Conservation (phyloP, 2,329 filamentous ascomycete species). For the Xylariaceae sp. region DNA sequence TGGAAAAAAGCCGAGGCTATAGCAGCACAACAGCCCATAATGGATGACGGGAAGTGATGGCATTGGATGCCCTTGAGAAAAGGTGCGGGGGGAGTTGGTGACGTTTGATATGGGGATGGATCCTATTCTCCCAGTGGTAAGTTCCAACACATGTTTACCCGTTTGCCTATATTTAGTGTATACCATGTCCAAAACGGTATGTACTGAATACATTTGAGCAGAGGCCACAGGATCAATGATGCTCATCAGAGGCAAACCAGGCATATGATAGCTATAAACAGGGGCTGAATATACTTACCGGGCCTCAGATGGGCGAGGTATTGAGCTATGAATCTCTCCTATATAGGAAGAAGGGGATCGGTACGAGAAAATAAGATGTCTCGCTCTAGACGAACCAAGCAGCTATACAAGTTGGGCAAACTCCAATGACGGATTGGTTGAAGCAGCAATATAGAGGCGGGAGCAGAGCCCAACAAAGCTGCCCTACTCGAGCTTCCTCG, state of each 20-base stretch:
- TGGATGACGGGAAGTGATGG: constrained; percentile 33
- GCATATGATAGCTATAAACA: constrained; percentile 20
- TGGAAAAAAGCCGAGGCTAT: constrained; percentile 34
- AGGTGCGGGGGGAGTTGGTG: constrained; percentile 29
- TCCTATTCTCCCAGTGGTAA: constrained; percentile 25
- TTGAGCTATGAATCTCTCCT: constrained; percentile 23
- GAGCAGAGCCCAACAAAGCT: constrained; percentile 3
- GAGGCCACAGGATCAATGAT: constrained; percentile 30
- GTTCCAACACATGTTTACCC: constrained; percentile 11
- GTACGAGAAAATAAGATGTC: constrained; percentile 4
- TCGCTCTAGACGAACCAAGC: constrained; percentile 3
- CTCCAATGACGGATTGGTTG: constrained; percentile 8
- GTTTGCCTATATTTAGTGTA: neutral
- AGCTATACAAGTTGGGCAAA: constrained; percentile 10
- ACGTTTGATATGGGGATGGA: constrained; percentile 28
- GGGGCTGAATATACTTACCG: constrained; percentile 21
- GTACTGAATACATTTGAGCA: constrained; percentile 11
- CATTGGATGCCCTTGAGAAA: constrained; percentile 36
- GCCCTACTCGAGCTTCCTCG: neutral
- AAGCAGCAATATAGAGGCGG: constrained; percentile 5
- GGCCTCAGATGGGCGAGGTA: constrained; percentile 12
- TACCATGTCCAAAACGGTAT: neutral
- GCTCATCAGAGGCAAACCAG: constrained; percentile 25
- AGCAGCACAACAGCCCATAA: constrained; percentile 32
- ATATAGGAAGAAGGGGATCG: constrained; percentile 30